phyloP scores from a whole-genome alignment of 345 rosid genomes.

The Acer saccharum region DNA sequence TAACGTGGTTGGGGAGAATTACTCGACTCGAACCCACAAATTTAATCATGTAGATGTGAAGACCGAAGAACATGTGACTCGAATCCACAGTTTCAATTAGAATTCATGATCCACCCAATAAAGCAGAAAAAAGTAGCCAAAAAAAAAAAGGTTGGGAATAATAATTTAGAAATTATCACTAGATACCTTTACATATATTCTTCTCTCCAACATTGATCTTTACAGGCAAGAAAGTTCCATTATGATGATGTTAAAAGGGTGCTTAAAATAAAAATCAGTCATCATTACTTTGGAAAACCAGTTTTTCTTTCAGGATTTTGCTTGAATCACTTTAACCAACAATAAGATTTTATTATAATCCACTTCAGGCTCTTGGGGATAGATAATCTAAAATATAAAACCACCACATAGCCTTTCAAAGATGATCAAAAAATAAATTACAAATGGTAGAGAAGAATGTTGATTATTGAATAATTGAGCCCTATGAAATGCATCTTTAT shows the following conservation, averaged over 20 bases:
- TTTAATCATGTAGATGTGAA: too few relatives aligned
- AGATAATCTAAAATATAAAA: slow-evolving; percentile 11
- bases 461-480: background rate
- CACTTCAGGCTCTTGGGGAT: background rate
- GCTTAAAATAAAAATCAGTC: too few relatives aligned
- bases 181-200: slow-evolving; percentile 17
- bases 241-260: slow-evolving; percentile 14
- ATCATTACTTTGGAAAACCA: background rate
- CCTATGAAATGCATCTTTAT: background rate
- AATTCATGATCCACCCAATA: background rate
- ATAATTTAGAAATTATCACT: background rate
- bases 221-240: slow-evolving; percentile 38
- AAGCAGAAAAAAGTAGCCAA: background rate
- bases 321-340: slow-evolving; percentile 7
- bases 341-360: too few relatives aligned
- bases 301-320: background rate
- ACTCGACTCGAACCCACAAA: too few relatives aligned
- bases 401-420: background rate
- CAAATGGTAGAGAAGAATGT: background rate
- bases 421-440: background rate
- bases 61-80: too few relatives aligned
- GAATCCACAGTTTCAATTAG: too few relatives aligned
- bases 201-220: slow-evolving; percentile 9
- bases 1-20: too few relatives aligned
- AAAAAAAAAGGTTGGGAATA: background rate